Percentiles rank a stretch among this genome's conserved stretches.
Evolutionary conservation across 1,284 basidiomycete species (phyloP).

Genomic region (Omphalotus olearius): DNA sequence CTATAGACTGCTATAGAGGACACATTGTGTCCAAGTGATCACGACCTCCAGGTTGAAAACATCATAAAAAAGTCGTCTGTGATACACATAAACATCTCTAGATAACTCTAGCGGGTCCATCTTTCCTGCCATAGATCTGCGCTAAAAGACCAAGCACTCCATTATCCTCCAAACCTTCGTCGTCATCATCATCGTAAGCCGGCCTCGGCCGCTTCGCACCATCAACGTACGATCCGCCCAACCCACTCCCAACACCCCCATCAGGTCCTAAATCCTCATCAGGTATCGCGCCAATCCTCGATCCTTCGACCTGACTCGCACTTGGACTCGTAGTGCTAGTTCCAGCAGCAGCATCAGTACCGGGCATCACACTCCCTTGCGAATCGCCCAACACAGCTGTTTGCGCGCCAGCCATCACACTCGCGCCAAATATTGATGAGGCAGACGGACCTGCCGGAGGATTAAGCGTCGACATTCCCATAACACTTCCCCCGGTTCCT

Average conservation of each 20-base stretch:
- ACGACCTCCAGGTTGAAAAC: no score
- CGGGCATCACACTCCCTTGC: constrained; percentile 43
- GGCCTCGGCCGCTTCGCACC: constrained; percentile 37
- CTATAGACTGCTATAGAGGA: no score
- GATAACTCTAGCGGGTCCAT: constrained; percentile 46
- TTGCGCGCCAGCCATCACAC: constrained; percentile 50
- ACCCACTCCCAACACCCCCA: constrained; percentile 52
- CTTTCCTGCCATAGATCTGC: constrained; percentile 71
- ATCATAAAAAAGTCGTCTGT: no score
- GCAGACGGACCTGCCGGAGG: constrained; percentile 25
- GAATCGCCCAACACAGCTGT: constrained; percentile 72
- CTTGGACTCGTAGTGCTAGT: constrained; percentile 8
- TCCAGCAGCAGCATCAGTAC: constrained; percentile 6
- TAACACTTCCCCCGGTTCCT: constrained; percentile 32
- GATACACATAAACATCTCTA: constrained; percentile 17
- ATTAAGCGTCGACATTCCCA: constrained; percentile 36
- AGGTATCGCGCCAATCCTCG: constrained; percentile 23
- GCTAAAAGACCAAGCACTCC: constrained; percentile 74
- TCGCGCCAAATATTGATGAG: constrained; percentile 40
- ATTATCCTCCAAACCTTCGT: constrained; percentile 55
- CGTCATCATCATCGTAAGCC: constrained; percentile 45
- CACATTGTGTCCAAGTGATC: no score
- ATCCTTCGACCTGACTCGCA: constrained; percentile 17
- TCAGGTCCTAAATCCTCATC: constrained; percentile 46
- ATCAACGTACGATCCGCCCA: constrained; percentile 75